These are phyloP conservation scores for Phyllostachys edulis DNA, from an alignment of 176 grass and related monocot genomes.

Conservation along the genomic window DNA sequence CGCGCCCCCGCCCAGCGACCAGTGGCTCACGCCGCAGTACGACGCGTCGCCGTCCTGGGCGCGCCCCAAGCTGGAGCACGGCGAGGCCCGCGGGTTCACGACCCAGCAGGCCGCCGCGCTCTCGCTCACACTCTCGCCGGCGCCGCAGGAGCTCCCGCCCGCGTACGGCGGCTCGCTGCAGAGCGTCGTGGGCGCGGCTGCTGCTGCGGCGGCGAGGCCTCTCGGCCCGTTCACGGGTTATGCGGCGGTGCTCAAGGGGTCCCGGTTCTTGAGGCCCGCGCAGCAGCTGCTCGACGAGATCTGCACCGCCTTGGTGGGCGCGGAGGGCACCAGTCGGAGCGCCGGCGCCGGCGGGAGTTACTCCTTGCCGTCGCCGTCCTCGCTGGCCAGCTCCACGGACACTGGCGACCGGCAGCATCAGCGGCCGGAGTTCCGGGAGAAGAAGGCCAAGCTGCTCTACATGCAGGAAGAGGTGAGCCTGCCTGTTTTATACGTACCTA, in stretches of 20 bases:
- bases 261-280: conserved; percentile 50
- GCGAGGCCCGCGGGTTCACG: not conserved
- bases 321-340: not conserved
- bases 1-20: not conserved
- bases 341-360: not conserved
- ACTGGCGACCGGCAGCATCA: not conserved
- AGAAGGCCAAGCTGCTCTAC: conserved; percentile 56
- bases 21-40: not conserved
- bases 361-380: conserved; percentile 21
- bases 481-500: not conserved
- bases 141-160: conserved; percentile 9
- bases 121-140: conserved; percentile 7
- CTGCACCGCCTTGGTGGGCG: conserved; percentile 32
- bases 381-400: conserved; percentile 33
- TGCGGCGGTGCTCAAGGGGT: conserved; percentile 43
- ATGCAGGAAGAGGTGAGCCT: conserved; percentile 58
- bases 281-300: conserved; percentile 58
- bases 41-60: not conserved
- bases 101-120: not conserved
- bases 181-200: not conserved
- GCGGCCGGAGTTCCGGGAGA: conserved; percentile 51
- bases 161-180: conserved; percentile 3
- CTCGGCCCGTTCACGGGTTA: conserved; percentile 63
- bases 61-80: not conserved
- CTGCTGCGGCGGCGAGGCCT: not conserved